Percentiles rank a stretch among this genome's conserved stretches.
Conservation (phyloP, 495 filamentous ascomycete genomes). For the Neurospora pannonica region DNA sequence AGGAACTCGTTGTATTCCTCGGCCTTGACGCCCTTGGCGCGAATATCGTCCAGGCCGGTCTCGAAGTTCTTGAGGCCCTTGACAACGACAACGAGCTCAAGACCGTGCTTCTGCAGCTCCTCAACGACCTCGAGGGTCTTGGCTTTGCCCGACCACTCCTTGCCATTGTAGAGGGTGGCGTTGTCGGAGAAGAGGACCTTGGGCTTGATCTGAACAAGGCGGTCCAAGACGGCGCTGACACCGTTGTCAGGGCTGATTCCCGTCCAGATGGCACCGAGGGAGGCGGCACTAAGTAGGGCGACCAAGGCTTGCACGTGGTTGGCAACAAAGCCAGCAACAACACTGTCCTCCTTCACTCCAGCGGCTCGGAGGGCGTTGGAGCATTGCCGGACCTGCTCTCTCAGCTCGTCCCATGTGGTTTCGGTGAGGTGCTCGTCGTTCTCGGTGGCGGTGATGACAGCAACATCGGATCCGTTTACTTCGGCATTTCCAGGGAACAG, state of each 20-base stretch:
- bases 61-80: conserved; percentile 44
- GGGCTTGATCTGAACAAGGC: conserved; percentile 73
- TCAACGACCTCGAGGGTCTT: conserved; percentile 67
- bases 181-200: conserved; percentile 77
- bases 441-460: conserved; percentile 70
- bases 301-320: conserved; percentile 79
- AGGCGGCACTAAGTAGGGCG: conserved; percentile 73
- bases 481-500: conserved; percentile 54
- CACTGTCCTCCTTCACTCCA: conserved; percentile 59
- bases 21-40: conserved; percentile 38
- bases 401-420: conserved; percentile 67
- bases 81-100: conserved; percentile 64
- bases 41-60: conserved; percentile 40
- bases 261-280: conserved; percentile 84
- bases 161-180: conserved; percentile 80
- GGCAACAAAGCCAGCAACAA: conserved; percentile 73
- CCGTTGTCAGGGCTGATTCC: conserved; percentile 79
- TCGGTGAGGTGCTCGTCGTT: conserved; percentile 49
- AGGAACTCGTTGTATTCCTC: conserved; percentile 30
- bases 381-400: conserved; percentile 66
- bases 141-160: conserved; percentile 57
- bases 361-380: conserved; percentile 57
- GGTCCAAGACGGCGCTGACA: conserved; percentile 62
- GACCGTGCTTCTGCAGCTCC: conserved; percentile 44
- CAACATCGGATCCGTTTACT: conserved; percentile 47